Percentiles rank a stretch among this genome's conserved stretches.
Evolutionary conservation across 805 yeast genomes (phyloP).

Genomic region (Suhomyces canberraensis): DNA sequence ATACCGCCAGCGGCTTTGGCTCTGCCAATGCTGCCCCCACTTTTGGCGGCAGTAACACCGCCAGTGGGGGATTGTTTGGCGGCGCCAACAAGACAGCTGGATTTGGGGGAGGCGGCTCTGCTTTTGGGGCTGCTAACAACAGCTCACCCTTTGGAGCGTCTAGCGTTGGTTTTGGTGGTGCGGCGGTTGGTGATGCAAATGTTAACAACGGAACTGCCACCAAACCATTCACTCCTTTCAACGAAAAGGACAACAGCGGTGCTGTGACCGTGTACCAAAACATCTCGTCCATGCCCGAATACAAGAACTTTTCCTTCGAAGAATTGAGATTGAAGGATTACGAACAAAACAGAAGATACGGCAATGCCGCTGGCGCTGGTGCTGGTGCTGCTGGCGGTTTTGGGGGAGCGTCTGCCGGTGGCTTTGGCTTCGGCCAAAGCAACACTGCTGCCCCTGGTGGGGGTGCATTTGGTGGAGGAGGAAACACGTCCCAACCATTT

Average conservation of each 20-base stretch:
- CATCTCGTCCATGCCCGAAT: slow-evolving; percentile 88
- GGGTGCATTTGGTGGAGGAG: slow-evolving; percentile 11
- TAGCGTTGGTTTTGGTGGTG: slow-evolving; percentile 15
- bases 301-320: slow-evolving; percentile 74
- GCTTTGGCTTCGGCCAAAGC: slow-evolving; percentile 24
- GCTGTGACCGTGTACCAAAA: slow-evolving; percentile 63
- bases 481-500: slow-evolving; percentile 12
- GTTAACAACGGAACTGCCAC: slow-evolving; percentile 65
- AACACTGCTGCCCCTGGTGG: slow-evolving; percentile 1
- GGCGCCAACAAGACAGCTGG: slow-evolving; percentile 18
- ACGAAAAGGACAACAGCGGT: slow-evolving; percentile 68
- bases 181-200: slow-evolving; percentile 25
- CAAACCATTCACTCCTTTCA: slow-evolving; percentile 64
- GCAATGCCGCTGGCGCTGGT: slow-evolving; percentile 35
- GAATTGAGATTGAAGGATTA: slow-evolving; percentile 91
- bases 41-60: slow-evolving; percentile 27
- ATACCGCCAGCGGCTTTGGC: slow-evolving; percentile 3
- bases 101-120: slow-evolving; percentile 2
- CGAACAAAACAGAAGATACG: slow-evolving; percentile 63
- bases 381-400: slow-evolving; percentile 26
- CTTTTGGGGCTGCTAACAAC: slow-evolving; percentile 11
- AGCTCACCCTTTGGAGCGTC: slow-evolving; percentile 27
- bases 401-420: slow-evolving; percentile 22
- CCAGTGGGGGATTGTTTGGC: slow-evolving; percentile 23
- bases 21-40: slow-evolving; percentile 29